These are phyloP conservation scores for Xylariales sp. DNA, from an alignment of 2,329 filamentous ascomycete genomes.

Conservation along the genomic window DNA sequence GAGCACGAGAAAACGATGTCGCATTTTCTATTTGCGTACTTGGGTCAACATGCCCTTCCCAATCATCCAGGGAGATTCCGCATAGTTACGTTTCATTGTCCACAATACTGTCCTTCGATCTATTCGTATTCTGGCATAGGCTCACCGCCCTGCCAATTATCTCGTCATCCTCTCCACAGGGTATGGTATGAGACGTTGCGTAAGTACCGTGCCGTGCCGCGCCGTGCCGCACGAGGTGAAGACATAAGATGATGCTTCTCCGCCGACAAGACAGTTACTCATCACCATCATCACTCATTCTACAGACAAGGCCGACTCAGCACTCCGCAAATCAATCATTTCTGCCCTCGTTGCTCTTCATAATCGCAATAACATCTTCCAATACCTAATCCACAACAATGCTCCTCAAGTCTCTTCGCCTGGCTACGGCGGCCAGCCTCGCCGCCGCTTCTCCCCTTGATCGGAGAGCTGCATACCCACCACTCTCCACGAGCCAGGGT, in stretches of 20 bases:
- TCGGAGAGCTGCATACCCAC: constrained; percentile 1
- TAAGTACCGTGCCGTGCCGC: too few species aligned
- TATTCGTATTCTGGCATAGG: too few species aligned
- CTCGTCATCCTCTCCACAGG: too few species aligned
- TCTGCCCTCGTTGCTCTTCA: neutral
- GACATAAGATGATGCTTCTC: too few species aligned
- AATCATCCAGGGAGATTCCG: neutral
- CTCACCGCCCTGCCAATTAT: too few species aligned
- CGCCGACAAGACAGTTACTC: too few species aligned
- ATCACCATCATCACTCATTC: too few species aligned
- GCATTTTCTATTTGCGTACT: neutral
- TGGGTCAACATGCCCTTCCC: neutral
- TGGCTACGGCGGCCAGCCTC: neutral
- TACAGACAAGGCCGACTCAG: too few species aligned
- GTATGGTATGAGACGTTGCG: too few species aligned
- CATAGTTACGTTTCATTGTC: neutral
- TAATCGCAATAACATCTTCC: neutral
- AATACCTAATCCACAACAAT: neutral
- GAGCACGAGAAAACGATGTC: neutral
- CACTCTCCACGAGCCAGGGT: neutral
- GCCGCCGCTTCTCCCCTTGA: constrained; percentile 3
- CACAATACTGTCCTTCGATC: too few species aligned
- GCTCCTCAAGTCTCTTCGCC: neutral
- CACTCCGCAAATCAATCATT: too few species aligned
- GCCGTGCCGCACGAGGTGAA: too few species aligned